Evolutionary conservation across 495 filamentous ascomycete genomes (phyloP).

Genomic region (Penicillium odoratum): DNA sequence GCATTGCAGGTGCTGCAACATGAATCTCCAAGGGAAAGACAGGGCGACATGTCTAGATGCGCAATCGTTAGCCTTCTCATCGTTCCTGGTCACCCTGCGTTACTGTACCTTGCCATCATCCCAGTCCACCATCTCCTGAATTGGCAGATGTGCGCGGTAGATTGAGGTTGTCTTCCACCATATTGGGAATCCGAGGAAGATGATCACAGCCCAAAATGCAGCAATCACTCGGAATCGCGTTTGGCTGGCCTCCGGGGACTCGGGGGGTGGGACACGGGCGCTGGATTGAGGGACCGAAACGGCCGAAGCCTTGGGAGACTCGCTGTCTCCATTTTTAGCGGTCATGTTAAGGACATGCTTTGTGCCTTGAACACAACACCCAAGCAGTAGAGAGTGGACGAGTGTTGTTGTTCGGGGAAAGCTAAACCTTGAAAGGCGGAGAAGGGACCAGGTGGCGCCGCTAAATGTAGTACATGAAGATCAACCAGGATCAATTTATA

Average conservation of each 20-base stretch:
- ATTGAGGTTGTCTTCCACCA: constrained; percentile 98
- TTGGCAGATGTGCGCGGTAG: constrained; percentile 80
- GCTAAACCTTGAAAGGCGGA: constrained; percentile 20
- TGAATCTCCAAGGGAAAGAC: constrained; percentile 84
- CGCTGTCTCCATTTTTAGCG: constrained; percentile 37
- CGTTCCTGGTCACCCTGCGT: background rate
- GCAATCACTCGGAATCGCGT: constrained; percentile 72
- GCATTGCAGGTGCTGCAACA: constrained; percentile 68
- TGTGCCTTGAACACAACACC: constrained; percentile 15
- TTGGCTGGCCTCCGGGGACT: constrained; percentile 66
- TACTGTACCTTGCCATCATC: constrained; percentile 79
- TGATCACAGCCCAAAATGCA: constrained; percentile 87
- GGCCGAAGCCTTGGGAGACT: constrained; percentile 32
- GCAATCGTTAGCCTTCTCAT: constrained; percentile 17
- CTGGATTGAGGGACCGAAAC: constrained; percentile 20
- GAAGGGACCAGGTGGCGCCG: constrained; percentile 16
- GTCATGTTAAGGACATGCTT: constrained; percentile 48
- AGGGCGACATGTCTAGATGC: constrained; percentile 72
- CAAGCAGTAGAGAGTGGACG: constrained; percentile 5
- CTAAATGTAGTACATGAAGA: background rate
- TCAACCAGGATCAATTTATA: background rate
- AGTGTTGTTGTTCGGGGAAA: constrained; percentile 8
- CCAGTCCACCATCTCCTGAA: constrained; percentile 89
- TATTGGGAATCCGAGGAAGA: constrained; percentile 85
- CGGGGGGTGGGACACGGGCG: constrained; percentile 64